Evolutionary conservation across 768 basidiomycete genomes (phyloP).

Genomic region (Suillus cothurnatus): DNA sequence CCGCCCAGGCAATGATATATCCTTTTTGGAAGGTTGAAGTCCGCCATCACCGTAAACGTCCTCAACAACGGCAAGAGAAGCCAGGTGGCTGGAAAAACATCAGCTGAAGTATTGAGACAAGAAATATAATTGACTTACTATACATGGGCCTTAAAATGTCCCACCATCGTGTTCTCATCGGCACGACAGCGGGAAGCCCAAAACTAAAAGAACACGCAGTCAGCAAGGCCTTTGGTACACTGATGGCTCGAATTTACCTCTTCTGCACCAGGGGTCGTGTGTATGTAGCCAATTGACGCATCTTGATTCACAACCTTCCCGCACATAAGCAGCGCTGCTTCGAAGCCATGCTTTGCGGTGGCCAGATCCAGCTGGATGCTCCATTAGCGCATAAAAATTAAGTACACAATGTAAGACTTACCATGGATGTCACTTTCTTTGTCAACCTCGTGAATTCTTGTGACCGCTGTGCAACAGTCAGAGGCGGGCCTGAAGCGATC

Average conservation of each 20-base stretch:
- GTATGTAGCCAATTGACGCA: not conserved
- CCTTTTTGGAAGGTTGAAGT: not conserved
- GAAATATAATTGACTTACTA: not conserved
- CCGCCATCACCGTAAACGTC: not conserved
- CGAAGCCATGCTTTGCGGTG: not conserved
- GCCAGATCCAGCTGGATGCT: not conserved
- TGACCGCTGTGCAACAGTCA: not conserved
- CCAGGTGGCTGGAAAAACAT: not conserved
- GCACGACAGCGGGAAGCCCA: not conserved
- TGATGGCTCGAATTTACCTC: not conserved
- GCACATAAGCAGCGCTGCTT: not conserved
- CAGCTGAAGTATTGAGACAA: not conserved
- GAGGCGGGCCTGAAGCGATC: no score
- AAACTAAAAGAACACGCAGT: not conserved
- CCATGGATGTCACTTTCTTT: no score
- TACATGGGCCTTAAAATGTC: not conserved
- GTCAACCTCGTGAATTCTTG: not conserved
- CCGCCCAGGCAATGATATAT: not conserved
- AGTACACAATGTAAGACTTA: not conserved
- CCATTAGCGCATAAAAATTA: no score
- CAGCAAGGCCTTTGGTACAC: not conserved
- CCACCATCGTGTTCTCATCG: not conserved
- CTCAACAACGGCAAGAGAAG: not conserved
- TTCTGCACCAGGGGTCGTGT: not conserved
- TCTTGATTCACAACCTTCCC: not conserved